Conservation (phyloP, 371 early-diverging fungal genomes). For the Fennellomyces sp. region DNA sequence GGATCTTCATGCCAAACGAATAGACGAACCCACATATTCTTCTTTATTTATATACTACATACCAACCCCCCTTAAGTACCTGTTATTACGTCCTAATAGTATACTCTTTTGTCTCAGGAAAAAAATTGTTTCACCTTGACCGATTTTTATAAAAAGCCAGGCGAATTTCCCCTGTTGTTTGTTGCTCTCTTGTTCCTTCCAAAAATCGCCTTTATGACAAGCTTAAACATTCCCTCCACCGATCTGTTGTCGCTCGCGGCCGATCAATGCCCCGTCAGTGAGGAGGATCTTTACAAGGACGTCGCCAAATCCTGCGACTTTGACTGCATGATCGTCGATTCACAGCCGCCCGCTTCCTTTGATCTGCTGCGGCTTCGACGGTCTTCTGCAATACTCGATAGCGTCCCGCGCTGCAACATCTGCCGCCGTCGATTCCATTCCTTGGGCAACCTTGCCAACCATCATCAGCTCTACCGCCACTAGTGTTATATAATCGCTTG, state of each 20-base stretch:
- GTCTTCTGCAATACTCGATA: neutral
- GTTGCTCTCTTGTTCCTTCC: no score
- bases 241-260: no score
- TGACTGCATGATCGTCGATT: no score
- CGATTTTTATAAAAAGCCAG: no score
- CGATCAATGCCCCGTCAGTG: no score
- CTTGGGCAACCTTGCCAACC: slow-evolving; percentile 12
- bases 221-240: no score
- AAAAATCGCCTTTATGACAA: no score
- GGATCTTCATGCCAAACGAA: slow-evolving; percentile 50
- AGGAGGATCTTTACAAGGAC: no score
- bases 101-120: neutral
- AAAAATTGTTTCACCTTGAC: no score
- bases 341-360: no score
- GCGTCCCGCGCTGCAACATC: slow-evolving; percentile 6
- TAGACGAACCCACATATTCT: slow-evolving; percentile 17
- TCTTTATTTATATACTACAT: neutral
- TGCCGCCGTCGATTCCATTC: slow-evolving; percentile 19
- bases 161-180: no score
- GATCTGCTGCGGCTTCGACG: neutral
- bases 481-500: neutral
- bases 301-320: no score
- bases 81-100: neutral
- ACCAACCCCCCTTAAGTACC: neutral
- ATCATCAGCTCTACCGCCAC: slow-evolving; percentile 17